Evolutionary conservation across 805 yeast genomes (phyloP).

Genomic region (Wickerhamomyces ciferrii): DNA sequence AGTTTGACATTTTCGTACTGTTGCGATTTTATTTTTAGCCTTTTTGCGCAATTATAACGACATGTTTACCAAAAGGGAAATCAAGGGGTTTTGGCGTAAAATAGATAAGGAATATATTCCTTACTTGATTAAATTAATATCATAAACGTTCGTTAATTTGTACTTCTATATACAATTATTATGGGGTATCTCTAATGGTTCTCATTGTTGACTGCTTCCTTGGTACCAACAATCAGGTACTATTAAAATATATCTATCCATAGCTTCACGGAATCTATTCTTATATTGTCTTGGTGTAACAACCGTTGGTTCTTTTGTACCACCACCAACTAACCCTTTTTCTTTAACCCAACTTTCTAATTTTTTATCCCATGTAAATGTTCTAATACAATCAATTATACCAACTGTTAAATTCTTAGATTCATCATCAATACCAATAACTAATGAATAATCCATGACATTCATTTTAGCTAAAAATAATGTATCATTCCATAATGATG

Average conservation of each 20-base stretch:
- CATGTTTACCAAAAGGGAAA: too few species aligned
- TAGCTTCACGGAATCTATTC: slow-evolving; percentile 91
- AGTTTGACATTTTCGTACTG: too few species aligned
- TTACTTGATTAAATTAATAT: too few species aligned
- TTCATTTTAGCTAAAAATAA: slow-evolving; percentile 93
- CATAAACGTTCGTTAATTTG: too few species aligned
- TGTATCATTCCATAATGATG: slow-evolving; percentile 94
- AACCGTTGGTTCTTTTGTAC: slow-evolving; percentile 92
- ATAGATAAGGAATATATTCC: too few species aligned
- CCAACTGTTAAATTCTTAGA: slow-evolving; percentile 80
- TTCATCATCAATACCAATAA: slow-evolving; percentile 79
- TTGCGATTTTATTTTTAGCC: too few species aligned
- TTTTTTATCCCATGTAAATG: slow-evolving; percentile 98
- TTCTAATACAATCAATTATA: slow-evolving; percentile 86
- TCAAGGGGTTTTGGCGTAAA: too few species aligned
- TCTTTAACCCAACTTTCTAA: slow-evolving; percentile 99
- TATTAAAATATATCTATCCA: slow-evolving; percentile 92
- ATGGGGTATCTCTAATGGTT: too few species aligned
- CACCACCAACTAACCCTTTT: slow-evolving; percentile 80
- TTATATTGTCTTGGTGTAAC: slow-evolving; percentile 96
- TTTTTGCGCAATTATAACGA: too few species aligned
- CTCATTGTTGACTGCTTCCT: slow-evolving; percentile 10
- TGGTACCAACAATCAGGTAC: slow-evolving; percentile 72
- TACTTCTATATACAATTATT: too few species aligned
- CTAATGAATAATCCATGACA: slow-evolving; percentile 97